Base-by-base conservation (phyloP, 139 green algal species). In the Medakamo hakoo region DNA sequence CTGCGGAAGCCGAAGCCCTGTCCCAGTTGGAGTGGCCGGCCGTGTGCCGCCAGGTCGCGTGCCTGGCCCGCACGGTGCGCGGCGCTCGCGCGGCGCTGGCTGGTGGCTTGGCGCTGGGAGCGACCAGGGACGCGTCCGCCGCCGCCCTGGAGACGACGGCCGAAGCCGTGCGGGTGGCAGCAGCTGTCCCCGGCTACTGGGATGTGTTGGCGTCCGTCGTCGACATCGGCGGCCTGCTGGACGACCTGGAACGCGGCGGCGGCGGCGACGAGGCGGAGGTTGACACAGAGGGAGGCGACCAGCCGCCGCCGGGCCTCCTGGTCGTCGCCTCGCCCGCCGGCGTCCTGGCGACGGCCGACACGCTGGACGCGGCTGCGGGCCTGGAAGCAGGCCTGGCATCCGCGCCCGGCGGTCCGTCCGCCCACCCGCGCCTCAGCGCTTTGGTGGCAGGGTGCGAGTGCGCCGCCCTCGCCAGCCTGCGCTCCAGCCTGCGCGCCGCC, bases 11-110 rank as follows among this genome's bases (percentile, higher is more conserved):
- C 1, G 78, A 89, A 62, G 86, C 84, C 4, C 31, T 83, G 19
- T 22, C 64, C 9, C 29, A 86, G 52, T 70, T 92, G 57, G 85
- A 88, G 40, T 92, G 85, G 85, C 73, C 69, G 0, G 64, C 63
- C 1, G 59, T 92, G 1, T 90, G 84, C 62, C 63, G 67, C 2
- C 82, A 93, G 80, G 84, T 94, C 21, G 80, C 83, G 1, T 74
- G 75, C 57, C 88, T 91, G 40, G 78, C 76, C 24, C 57, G 68
- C n/a, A 91, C 83, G 2, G 64, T 77, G 30, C 73, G 84, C 69
- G 86, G 73, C 20, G 78, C 83, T 0, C 75, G 89, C 57, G 23
- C 55, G 32, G 57, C 67, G 0, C 27, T 78, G 3, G 26, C 26
- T 5, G 58, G 40, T 4, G 56, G 49, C 18, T 56, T 84, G 60